These are phyloP conservation scores for Hymenoscyphus occultus DNA, from an alignment of 2,329 filamentous ascomycete species.

Conservation along the genomic window DNA sequence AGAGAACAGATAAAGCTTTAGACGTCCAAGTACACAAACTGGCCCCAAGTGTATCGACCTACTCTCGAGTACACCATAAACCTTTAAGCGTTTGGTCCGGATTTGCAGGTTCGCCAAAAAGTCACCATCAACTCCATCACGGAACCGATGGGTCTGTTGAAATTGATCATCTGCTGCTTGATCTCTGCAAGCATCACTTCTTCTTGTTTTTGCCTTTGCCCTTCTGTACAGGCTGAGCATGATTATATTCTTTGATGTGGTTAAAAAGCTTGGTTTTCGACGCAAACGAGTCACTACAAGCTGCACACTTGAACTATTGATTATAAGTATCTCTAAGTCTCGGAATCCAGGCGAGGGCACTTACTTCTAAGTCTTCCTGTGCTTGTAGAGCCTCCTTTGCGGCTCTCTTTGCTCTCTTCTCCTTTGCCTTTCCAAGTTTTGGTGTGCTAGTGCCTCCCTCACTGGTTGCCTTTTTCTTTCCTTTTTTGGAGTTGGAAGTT, in stretches of 20 bases:
- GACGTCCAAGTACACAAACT: no score
- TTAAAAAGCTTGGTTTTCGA: constrained; percentile 62
- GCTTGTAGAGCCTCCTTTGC: constrained; percentile 34
- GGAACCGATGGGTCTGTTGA: no score
- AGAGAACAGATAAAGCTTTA: no score
- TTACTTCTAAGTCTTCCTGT: constrained; percentile 23
- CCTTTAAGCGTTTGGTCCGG: no score
- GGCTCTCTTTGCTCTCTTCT: constrained; percentile 49
- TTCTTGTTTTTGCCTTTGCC: constrained; percentile 26
- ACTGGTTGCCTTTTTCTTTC: constrained; percentile 16
- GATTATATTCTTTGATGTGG: constrained; percentile 55
- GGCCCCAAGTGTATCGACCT: no score
- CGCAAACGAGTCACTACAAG: constrained; percentile 55
- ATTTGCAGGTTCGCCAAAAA: no score
- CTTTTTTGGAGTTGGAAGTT: constrained; percentile 21
- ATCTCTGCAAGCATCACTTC: neutral
- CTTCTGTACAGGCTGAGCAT: constrained; percentile 48
- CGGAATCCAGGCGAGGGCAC: neutral
- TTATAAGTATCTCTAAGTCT: constrained; percentile 9
- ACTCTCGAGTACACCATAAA: no score
- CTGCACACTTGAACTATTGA: constrained; percentile 49
- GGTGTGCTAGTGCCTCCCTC: constrained; percentile 19
- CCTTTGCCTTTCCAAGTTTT: constrained; percentile 51
- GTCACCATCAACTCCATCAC: no score
- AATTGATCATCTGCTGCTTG: no score